Base-by-base conservation (phyloP, 306 rosid genomes). In the Cicer arietinum region DNA sequence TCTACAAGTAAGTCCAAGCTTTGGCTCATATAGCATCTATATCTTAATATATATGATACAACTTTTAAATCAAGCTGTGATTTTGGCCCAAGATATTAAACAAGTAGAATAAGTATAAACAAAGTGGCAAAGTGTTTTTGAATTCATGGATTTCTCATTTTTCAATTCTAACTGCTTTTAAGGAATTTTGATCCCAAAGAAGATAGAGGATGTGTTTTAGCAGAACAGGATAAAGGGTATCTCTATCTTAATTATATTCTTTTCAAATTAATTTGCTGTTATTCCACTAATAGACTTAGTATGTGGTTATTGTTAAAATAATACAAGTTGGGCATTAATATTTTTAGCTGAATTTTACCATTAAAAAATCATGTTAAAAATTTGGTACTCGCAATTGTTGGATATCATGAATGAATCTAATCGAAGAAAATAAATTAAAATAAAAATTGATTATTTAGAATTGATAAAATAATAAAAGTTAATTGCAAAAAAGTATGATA, bases 81-180 rank as follows among this genome's bases (percentile, higher is more conserved):
- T 35, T 47, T 77, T 59, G 12, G 53, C 43, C 76, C 6, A 58
- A 69, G 76, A 77, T 77, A 58, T 69, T 77, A 69, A 9, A 63
- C 70, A 77, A 16, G 50, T 1, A 69, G 81, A 77, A 77, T 69
- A 77, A 58, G 51, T 60, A 58, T 58, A 59, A 45, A 50, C 69
- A 58, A 77, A 69, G 48, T 16, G 50, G 60, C 63, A 35, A 69
- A 59, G 48, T 35, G 51, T 37, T 45, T 45, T 22, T 13, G 56
- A 42, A 39, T 74, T 62, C 40, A 1, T 62, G 8, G 14, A 69
- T 69, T 58, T 69, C 44, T 73, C 63, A 30, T 37, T 12, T 25
- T 75, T 67, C 70, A 65, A 41, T 41, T 77, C 75, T 25, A 57
- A 77, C 58, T 54, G n/a, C 59, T 54, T 77, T 77, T 51, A 62